These are phyloP conservation scores for Punica granatum DNA, from an alignment of 345 rosid genomes.

Conservation along the genomic window DNA sequence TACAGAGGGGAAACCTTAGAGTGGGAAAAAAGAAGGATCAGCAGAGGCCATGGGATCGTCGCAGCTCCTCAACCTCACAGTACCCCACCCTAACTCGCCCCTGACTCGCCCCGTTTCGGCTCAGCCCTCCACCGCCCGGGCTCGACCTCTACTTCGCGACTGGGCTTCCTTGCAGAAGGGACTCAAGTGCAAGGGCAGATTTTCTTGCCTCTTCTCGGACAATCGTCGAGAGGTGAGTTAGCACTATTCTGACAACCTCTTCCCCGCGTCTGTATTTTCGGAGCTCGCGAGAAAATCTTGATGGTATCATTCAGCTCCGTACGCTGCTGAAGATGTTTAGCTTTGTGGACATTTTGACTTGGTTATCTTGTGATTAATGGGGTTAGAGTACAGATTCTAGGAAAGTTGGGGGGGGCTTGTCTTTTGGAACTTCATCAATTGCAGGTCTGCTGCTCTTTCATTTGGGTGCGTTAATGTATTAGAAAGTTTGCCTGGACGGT, in stretches of 20 bases:
- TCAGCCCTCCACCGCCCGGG: not conserved
- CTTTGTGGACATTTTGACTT: not conserved
- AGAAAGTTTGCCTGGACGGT: not conserved
- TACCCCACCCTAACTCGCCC: slow-evolving; percentile 20
- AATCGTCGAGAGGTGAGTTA: slow-evolving; percentile 49
- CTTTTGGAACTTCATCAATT: not conserved
- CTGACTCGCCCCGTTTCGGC: slow-evolving; percentile 19
- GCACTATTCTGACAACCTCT: not conserved
- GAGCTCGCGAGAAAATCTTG: not conserved
- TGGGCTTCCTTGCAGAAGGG: slow-evolving; percentile 34
- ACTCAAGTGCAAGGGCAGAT: slow-evolving; percentile 42
- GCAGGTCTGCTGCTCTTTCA: not conserved
- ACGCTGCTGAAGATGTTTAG: not conserved
- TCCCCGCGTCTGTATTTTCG: not conserved
- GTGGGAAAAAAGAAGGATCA: no score
- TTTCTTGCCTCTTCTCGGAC: slow-evolving; percentile 70
- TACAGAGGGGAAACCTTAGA: no score
- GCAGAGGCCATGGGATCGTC: slow-evolving; percentile 9
- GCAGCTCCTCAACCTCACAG: slow-evolving; percentile 11
- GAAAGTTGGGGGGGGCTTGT: not conserved
- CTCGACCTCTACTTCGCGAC: slow-evolving; percentile 11
- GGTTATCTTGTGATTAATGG: not conserved
- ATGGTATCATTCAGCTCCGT: not conserved
- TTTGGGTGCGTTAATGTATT: not conserved
- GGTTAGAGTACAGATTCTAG: not conserved